Evolutionary conservation across 805 yeast species (phyloP).

Genomic region (Sporopachydermia lactativora): DNA sequence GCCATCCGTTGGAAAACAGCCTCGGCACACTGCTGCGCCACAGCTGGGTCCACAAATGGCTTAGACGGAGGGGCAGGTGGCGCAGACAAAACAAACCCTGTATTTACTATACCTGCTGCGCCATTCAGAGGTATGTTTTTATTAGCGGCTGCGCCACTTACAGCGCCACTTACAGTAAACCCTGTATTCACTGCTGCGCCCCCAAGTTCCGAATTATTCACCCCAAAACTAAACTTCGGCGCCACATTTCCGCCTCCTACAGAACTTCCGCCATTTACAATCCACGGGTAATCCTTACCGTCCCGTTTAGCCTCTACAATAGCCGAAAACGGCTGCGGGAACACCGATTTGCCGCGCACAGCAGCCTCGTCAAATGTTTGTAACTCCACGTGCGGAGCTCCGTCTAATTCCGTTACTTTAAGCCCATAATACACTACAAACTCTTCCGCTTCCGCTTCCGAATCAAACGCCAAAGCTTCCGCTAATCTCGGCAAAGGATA

Average conservation of each 20-base stretch:
- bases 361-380: conserved; percentile 25
- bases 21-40: too few species aligned
- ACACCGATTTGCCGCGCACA: conserved; percentile 24
- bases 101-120: too few species aligned
- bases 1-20: too few species aligned
- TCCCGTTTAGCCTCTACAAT: conserved; percentile 27
- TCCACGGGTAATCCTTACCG: conserved; percentile 15
- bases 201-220: too few species aligned
- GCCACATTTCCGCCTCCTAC: conserved; percentile 8
- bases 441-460: conserved; percentile 31
- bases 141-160: too few species aligned
- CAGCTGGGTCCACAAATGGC: too few species aligned
- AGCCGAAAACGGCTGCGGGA: conserved; percentile 32
- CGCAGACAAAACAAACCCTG: too few species aligned
- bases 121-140: too few species aligned
- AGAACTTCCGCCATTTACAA: conserved; percentile 26
- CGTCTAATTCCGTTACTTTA: conserved; percentile 24
- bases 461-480: conserved; percentile 52
- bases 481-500: conserved; percentile 35
- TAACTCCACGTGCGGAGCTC: conserved; percentile 26
- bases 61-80: too few species aligned
- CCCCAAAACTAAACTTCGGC: too few species aligned
- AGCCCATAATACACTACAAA: conserved; percentile 58
- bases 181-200: too few species aligned
- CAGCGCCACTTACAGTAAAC: too few species aligned